These are phyloP conservation scores for Alternaria sp. DNA, from an alignment of 2,329 filamentous ascomycete species.

Conservation along the genomic window DNA sequence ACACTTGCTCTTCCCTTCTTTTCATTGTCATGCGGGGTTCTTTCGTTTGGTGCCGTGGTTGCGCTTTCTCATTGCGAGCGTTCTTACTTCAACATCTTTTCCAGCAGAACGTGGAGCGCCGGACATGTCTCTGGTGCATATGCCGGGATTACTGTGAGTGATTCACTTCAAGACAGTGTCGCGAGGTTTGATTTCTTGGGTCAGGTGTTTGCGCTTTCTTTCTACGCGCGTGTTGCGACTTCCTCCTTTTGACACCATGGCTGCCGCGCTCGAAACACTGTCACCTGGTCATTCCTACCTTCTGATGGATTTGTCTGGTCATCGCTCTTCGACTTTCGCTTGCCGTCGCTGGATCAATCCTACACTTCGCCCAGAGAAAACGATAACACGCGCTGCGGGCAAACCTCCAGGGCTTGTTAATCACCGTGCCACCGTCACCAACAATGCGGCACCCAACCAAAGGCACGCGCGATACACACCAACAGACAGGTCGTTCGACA, in stretches of 20 bases:
- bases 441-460: background rate
- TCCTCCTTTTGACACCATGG: background rate
- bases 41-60: background rate
- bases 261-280: background rate
- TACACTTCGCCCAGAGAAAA: background rate
- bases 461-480: background rate
- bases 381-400: background rate
- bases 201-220: background rate
- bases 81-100: background rate
- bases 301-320: background rate
- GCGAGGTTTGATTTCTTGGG: background rate
- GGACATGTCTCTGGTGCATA: background rate
- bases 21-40: background rate
- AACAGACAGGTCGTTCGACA: background rate
- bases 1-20: background rate
- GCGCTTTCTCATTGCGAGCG: background rate
- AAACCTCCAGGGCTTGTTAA: background rate
- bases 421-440: background rate
- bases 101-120: background rate
- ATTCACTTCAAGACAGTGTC: background rate
- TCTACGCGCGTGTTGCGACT: background rate
- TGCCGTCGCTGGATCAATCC: background rate
- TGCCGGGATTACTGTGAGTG: accelerated
- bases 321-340: background rate
- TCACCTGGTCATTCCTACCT: background rate